Base-by-base conservation (phyloP, 2,329 filamentous ascomycete genomes). In the Daldinia sp. region DNA sequence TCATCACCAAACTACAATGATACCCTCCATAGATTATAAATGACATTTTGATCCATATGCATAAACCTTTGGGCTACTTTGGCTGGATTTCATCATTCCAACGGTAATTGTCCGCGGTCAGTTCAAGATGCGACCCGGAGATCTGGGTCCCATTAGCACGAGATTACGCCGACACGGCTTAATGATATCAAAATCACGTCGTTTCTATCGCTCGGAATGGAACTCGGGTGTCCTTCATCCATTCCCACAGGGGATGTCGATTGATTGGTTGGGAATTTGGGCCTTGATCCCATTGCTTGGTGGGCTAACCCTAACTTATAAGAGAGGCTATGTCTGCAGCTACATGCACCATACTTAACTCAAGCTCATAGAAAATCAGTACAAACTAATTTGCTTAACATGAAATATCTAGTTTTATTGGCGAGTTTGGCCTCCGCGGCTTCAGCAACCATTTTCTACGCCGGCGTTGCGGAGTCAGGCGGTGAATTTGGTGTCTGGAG, bases 401-500 rank as follows among this genome's bases (percentile, higher is more conserved):
- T 76, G 74, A 76, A 75, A 68, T 46, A 67, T n/a, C 44, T 59
- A 23, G 30, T 58, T 37, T 63, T 75, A 4, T 56, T 74, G 50
- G 60, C 67, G 46, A 39, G 65, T 35, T 39, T 74, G 18, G 58
- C 76, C 54, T 68, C 74, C 12, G 67, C 73, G 61, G 79, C 72
- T 20, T 78, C 79, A 23, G 81, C 82, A 5, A 84, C 81, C 1
- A 84, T 85, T 69, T 84, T 79, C 72, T 84, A 83, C 71, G 82
- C 82, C 18, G 83, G 83, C 64, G 82, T 85, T 13, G 81, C 82
- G 6, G 82, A 84, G 70, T 83, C 81, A 6, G 77, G 82, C 63
- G 83, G 82, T 46, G 82, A 85, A 67, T 84, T 84, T 70, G 83
- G 82, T 33, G 82, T 81, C 1, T 84, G 78, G 72, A 82, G 81